Evolutionary conservation across 2,329 filamentous ascomycete genomes (phyloP), one percentile per base, ranked within the genome.

Genomic region (Pseudohalonectria lignicola): DNA sequence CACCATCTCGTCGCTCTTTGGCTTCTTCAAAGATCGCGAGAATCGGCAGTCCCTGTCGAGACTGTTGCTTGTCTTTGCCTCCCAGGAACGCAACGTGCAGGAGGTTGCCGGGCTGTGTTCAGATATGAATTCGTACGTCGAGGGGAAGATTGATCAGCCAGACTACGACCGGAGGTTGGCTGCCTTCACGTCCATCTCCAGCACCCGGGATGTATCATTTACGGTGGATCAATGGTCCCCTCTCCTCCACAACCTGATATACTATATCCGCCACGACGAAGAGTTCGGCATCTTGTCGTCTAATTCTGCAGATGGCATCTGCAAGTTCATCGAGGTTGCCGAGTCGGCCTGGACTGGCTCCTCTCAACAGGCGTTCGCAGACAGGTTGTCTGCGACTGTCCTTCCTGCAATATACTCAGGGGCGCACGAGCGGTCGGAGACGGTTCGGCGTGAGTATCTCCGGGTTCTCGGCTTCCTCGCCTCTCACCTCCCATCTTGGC

Each of bases 171-270:
- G 74, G 40, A 80, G 92, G 13, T 70, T 94, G 5, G 63, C 69
- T 34, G 87, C 86, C 3, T 96, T 92, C 60, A 79, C 71, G 41
- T 56, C 62, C 7, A 79, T 96, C 44, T 83, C 81, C 26, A 71
- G 74, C 30, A 62, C 74, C 3, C 63, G 72, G n/a, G 76, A 75
- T 28, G 23, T 37, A 1, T 60, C 66, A 0, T 76, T 88, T 43
- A 79, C 74, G 1, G 61, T 78, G 1, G 72, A 73, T 41, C 84
- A 94, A 57, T 98, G 92, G 90, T 72, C 80, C 37, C 88, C 92
- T 5, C 60, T 98, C 16, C 62, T 96, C 10, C 83, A 88, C 61
- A 98, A 96, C 53, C 74, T 94, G 64, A 68, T 94, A 2, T 96
- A 81, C 59, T 92, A 82, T 53, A 80, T 95, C 46, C 80, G 79